Evolutionary conservation across 805 yeast species (phyloP).

Genomic region (Candida pseudoglaebosa): DNA sequence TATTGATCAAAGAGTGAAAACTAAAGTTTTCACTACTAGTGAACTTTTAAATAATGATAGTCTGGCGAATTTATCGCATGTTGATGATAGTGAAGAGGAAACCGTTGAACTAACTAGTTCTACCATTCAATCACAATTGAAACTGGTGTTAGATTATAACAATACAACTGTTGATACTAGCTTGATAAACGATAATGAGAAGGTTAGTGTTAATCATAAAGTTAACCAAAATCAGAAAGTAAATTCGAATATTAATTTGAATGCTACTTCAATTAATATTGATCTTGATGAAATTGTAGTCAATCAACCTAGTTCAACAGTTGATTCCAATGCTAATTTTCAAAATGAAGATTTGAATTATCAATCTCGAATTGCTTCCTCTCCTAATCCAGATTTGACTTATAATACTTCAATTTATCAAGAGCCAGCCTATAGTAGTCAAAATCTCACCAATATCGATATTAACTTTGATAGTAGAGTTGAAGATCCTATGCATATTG

Average conservation of each 20-base stretch:
- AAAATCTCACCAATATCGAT: not conserved
- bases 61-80: slow-evolving; percentile 4
- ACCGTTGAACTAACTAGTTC: slow-evolving; percentile 8
- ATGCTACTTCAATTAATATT: not conserved
- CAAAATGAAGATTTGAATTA: slow-evolving; percentile 2
- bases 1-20: not conserved
- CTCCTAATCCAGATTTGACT: not conserved
- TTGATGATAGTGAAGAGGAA: slow-evolving; percentile 19
- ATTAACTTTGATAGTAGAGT: not conserved
- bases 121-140: slow-evolving; percentile 2
- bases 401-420: not conserved
- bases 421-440: not conserved
- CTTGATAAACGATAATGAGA: not conserved
- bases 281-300: not conserved
- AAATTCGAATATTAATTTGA: not conserved
- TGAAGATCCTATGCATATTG: not conserved
- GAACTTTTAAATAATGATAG: not conserved
- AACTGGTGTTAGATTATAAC: slow-evolving; percentile 2
- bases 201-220: not conserved
- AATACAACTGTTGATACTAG: not conserved
- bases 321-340: not conserved
- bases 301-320: not conserved
- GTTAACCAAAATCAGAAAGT: not conserved
- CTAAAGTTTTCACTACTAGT: not conserved
- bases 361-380: not conserved